Conservation (phyloP, 768 basidiomycete species). For the Sporobolomyces phaffii region DNA sequence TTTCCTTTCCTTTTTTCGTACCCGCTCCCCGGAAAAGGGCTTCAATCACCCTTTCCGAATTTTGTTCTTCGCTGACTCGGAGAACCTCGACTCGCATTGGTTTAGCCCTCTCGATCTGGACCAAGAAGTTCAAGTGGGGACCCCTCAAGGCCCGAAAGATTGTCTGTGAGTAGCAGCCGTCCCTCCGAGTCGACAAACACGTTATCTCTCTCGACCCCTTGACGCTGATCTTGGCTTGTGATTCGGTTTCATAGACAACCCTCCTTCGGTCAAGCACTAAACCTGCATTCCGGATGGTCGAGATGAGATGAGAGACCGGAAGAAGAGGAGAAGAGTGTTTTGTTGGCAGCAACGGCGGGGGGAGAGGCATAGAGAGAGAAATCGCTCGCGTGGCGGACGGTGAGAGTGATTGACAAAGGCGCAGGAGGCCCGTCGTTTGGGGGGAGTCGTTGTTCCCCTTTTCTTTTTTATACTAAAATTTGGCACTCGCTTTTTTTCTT, state of each 20-base stretch:
- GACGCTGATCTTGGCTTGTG: no score
- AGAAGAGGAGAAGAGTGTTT: not conserved
- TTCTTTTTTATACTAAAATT: no score
- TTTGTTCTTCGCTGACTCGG: not conserved
- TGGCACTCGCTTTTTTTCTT: not conserved
- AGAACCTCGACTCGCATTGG: no score
- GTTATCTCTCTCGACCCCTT: not conserved
- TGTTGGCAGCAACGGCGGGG: not conserved
- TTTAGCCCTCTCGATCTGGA: slow-evolving; percentile 28
- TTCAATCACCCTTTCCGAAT: not conserved
- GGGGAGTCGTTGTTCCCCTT: not conserved
- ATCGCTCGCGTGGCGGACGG: not conserved
- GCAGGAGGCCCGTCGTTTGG: not conserved
- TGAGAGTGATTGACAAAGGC: not conserved
- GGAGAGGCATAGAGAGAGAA: not conserved
- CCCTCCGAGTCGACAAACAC: not conserved
- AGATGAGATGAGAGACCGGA: not conserved
- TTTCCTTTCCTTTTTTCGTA: not conserved
- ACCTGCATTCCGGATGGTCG: not conserved
- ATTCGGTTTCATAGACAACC: slow-evolving; percentile 23
- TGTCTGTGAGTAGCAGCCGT: slow-evolving; percentile 18
- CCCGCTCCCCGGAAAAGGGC: not conserved
- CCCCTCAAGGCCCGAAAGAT: slow-evolving; percentile 37
- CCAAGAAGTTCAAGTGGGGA: slow-evolving; percentile 40
- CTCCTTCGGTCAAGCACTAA: slow-evolving; percentile 36